Percentiles rank a stretch among this genome's conserved stretches.
Evolutionary conservation across 73 alveolate species (phyloP).

Genomic region (Tetrahymena borealis): DNA sequence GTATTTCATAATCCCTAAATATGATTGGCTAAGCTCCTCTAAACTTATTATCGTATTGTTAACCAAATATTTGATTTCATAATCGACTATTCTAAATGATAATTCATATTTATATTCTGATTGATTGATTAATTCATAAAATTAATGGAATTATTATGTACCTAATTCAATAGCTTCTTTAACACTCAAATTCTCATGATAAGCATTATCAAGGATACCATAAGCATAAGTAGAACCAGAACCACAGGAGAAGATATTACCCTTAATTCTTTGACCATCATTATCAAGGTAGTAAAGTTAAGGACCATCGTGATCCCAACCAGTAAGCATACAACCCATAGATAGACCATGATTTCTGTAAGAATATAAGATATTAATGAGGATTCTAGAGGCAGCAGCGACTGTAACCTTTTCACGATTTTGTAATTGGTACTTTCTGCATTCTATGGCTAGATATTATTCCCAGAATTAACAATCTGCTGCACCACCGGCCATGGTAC

Average conservation of each 20-base stretch:
- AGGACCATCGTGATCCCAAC: slow-evolving; percentile 94
- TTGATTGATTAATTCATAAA: too few relatives aligned
- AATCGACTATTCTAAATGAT: too few relatives aligned
- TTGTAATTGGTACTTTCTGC: slow-evolving; percentile 93
- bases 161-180: slow-evolving; percentile 96
- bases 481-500: slow-evolving; percentile 99
- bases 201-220: slow-evolving; percentile 97
- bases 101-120: too few relatives aligned
- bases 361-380: slow-evolving; percentile 76
- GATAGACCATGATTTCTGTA: slow-evolving; percentile 96
- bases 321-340: slow-evolving; percentile 99
- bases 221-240: slow-evolving; percentile 96
- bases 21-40: too few relatives aligned
- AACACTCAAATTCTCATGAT: slow-evolving; percentile 82
- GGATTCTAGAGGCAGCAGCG: slow-evolving; percentile 93
- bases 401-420: slow-evolving; percentile 88
- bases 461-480: slow-evolving; percentile 99
- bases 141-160: too few relatives aligned
- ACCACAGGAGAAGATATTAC: slow-evolving; percentile 93
- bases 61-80: too few relatives aligned
- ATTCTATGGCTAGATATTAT: slow-evolving; percentile 86
- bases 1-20: too few relatives aligned
- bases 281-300: slow-evolving; percentile 92
- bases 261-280: slow-evolving; percentile 96
- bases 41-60: too few relatives aligned